These are phyloP conservation scores for Otatea glauca DNA, from an alignment of 176 grass and related monocot species.

Conservation along the genomic window DNA sequence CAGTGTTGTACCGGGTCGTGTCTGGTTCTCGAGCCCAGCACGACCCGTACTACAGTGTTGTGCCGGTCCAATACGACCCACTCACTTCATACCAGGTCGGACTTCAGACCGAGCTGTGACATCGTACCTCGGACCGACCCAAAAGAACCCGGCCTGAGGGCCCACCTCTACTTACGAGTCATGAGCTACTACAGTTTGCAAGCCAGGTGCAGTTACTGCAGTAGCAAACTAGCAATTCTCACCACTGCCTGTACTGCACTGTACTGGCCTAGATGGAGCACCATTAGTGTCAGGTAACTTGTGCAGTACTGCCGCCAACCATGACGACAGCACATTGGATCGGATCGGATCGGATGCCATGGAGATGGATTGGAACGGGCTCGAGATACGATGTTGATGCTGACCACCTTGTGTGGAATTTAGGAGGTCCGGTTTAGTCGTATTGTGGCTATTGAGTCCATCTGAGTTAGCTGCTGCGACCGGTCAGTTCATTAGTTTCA, in stretches of 20 bases:
- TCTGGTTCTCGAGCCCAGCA: too few species aligned
- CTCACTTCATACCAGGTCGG: too few species aligned
- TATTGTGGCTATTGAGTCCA: too few species aligned
- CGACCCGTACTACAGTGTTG: too few species aligned
- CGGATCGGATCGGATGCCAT: not conserved
- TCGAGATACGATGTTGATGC: constrained; percentile 22
- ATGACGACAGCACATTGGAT: too few species aligned
- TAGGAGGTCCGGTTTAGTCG: not conserved
- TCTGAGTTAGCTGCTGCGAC: too few species aligned
- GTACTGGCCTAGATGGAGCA: not conserved
- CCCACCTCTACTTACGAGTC: too few species aligned
- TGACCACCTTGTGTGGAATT: not conserved
- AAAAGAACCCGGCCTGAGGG: too few species aligned
- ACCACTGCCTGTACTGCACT: not conserved
- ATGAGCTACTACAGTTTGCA: not conserved
- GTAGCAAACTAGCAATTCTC: not conserved
- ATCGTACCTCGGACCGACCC: too few species aligned
- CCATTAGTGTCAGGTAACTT: not conserved
- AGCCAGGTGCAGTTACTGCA: not conserved
- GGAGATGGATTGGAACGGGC: not conserved
- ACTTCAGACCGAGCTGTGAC: too few species aligned
- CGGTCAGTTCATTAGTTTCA: not conserved
- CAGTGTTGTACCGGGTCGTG: too few species aligned
- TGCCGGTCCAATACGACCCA: too few species aligned
- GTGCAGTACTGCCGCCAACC: not conserved